Evolutionary conservation across 306 rosid species (phyloP).

Genomic region (Cicer chorassanicum): DNA sequence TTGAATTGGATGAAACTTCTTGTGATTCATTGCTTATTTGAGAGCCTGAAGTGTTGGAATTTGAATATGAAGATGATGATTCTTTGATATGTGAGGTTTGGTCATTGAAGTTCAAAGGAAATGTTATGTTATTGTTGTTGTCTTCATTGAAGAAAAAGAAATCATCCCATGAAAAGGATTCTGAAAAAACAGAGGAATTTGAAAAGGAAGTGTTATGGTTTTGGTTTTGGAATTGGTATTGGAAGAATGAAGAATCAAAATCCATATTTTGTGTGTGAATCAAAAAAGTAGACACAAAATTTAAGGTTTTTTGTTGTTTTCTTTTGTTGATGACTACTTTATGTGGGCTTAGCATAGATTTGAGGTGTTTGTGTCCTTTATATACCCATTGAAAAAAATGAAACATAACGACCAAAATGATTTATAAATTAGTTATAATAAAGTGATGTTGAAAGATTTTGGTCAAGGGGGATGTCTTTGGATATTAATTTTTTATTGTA

Average conservation of each 20-base stretch:
- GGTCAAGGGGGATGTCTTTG: conserved; percentile 49
- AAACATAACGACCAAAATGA: conserved; percentile 27
- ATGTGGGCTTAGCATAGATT: conserved; percentile 17
- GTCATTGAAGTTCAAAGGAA: conserved; percentile 17
- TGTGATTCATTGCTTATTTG: conserved; percentile 29
- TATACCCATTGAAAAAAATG: conserved; percentile 34
- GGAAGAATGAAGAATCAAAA: conserved; percentile 40
- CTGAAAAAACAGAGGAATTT: conserved; percentile 25
- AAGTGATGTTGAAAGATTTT: conserved; percentile 26
- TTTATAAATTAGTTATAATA: neutral
- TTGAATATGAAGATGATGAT: conserved; percentile 37
- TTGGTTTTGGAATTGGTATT: conserved; percentile 33
- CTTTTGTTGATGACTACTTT: neutral
- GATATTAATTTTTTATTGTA: conserved; percentile 2
- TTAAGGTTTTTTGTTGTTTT: neutral
- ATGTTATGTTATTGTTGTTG: conserved; percentile 10
- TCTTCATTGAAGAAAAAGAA: conserved; percentile 44
- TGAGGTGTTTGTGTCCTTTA: conserved; percentile 19
- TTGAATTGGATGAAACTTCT: conserved; percentile 52
- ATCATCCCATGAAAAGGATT: conserved; percentile 44
- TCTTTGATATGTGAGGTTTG: conserved; percentile 37
- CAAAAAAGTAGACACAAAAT: conserved; percentile 22
- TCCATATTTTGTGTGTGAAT: conserved; percentile 42
- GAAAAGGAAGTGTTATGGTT: conserved; percentile 5
- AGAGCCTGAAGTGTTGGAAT: conserved; percentile 43